These are phyloP conservation scores for Pezicula neosporulosa DNA, from an alignment of 2,329 filamentous ascomycete genomes.

Conservation along the genomic window DNA sequence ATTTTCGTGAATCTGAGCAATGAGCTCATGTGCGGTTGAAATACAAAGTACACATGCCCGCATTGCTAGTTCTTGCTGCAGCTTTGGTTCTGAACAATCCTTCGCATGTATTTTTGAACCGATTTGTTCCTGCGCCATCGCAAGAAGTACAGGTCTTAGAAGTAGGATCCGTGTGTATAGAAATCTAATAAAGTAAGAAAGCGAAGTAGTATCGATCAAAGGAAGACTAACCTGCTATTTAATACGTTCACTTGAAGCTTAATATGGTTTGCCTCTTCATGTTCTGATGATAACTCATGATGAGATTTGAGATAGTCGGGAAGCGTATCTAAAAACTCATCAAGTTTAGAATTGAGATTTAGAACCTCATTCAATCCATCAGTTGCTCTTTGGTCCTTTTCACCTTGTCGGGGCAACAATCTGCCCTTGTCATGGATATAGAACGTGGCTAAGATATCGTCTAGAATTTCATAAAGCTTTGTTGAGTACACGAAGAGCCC, in stretches of 20 bases:
- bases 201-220: background rate
- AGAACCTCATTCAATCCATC: slow-evolving; percentile 6
- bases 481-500: slow-evolving; percentile 17
- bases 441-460: slow-evolving; percentile 10
- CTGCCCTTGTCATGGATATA: slow-evolving; percentile 6
- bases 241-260: slow-evolving; percentile 12
- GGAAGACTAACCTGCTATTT: slow-evolving; percentile 9
- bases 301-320: slow-evolving; percentile 8
- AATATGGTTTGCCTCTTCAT: background rate
- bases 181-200: slow-evolving; percentile 4
- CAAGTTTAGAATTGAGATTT: slow-evolving; percentile 12
- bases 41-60: slow-evolving; percentile 13
- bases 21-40: slow-evolving; percentile 8
- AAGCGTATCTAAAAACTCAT: slow-evolving; percentile 7
- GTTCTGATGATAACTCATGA: background rate
- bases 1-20: slow-evolving; percentile 7
- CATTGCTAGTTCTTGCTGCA: slow-evolving; percentile 2
- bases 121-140: background rate
- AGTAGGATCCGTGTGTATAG: slow-evolving; percentile 7
- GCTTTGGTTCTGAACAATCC: background rate
- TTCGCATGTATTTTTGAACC: background rate
- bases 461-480: slow-evolving; percentile 15
- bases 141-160: slow-evolving; percentile 7
- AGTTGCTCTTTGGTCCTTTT: background rate
- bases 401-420: background rate